A percentile compares a stretch with the other conserved stretches of the same genome.
phyloP scores from a whole-genome alignment of 2,329 filamentous ascomycete genomes.

The Trichoderma lentiforme region DNA sequence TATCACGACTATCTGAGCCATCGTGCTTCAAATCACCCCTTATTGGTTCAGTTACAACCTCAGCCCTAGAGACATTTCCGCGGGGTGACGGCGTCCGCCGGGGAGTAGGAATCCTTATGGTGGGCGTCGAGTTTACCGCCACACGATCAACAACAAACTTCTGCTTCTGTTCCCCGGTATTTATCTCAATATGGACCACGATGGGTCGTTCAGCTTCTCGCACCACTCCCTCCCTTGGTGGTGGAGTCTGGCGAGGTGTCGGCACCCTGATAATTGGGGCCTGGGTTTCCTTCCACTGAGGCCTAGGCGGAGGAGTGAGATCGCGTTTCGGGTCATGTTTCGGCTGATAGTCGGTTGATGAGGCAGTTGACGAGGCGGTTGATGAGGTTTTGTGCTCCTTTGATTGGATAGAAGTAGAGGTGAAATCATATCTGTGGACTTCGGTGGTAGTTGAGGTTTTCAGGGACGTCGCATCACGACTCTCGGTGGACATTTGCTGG shows the following conservation, averaged over 20 bases:
- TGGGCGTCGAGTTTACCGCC: constrained; percentile 5
- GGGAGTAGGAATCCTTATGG: constrained; percentile 15
- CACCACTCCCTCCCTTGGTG: constrained; percentile 23
- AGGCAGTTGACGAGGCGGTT: constrained; percentile 18
- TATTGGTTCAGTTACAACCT: background rate
- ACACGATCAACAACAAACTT: constrained; percentile 10
- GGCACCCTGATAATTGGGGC: constrained; percentile 38
- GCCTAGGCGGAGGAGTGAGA: background rate
- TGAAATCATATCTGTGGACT: background rate
- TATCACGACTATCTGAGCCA: background rate
- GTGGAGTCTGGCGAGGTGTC: constrained; percentile 34
- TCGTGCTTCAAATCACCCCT: background rate
- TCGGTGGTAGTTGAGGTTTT: background rate
- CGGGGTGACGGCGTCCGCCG: constrained; percentile 18
- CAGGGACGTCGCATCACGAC: background rate
- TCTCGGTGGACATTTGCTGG: background rate
- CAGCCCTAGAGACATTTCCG: background rate
- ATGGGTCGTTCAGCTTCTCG: constrained; percentile 7
- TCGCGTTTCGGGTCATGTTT: background rate
- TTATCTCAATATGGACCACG: background rate
- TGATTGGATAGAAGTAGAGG: background rate
- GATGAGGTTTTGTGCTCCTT: constrained; percentile 17
- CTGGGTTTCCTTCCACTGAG: constrained; percentile 17
- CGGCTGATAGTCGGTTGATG: constrained; percentile 15
- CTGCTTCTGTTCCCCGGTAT: constrained; percentile 9